Evolutionary conservation across 1,139 yeast genomes (phyloP), one percentile per base, ranked within the genome.

Genomic region (Candida sp.): DNA sequence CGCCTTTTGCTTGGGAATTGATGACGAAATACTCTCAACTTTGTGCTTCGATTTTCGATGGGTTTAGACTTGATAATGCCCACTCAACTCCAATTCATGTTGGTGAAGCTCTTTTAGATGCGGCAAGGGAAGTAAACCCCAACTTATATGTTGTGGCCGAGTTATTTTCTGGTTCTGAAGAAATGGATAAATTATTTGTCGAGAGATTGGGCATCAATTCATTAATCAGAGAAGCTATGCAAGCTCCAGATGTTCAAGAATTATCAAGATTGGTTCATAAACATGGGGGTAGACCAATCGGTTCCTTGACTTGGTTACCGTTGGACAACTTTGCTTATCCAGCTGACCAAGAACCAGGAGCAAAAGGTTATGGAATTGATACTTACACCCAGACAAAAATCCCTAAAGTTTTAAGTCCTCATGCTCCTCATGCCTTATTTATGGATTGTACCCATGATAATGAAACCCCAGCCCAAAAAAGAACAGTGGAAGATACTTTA

Each of bases 401-500:
- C 40, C 91, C 93, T 3, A 77, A 75, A 51, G 73, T 82, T 11
- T 74, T 88, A 42, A 74, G 82, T 1, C 71, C 82, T 6, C 79
- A 84, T 36, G 82, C 84, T 11, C 96, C 96, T 3, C 98, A 90
- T 64, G 97, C 98, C 0, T 72, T 93, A 55, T 87, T 93, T 56
- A 91, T 93, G 97, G 99, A 93, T 61, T 91, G 97, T 57, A 91
- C 98, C 3, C 99, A 93, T 63, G 99, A 93, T 63, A 93, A 93
- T 58, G 95, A 89, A 63, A 84, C 82, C 33, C 96, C 98, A 3
- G 77, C 76, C 36, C 95, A 91, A 55, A 89, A 87, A 66, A 79
- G 98, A 60, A 90, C 97, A 0, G 85, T 89, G 1, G 97, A 91
- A 60, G 99, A 93, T 58, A 90, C 98, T 0, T 72, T 93, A 40